phyloP scores from a whole-genome alignment of 768 basidiomycete species.

The Leccinum aurantiacum region DNA sequence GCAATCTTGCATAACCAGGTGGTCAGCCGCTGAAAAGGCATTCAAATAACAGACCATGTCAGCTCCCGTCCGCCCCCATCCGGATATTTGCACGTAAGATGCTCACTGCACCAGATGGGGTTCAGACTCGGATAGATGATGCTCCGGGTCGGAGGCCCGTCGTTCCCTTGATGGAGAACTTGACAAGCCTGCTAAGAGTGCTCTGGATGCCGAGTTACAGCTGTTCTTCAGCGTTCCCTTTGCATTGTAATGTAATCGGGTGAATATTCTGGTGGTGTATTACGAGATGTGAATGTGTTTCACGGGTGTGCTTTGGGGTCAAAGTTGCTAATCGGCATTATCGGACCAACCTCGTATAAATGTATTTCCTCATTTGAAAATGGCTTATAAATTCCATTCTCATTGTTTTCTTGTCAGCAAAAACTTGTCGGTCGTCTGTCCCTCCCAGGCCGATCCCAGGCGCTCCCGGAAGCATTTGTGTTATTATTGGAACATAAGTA shows the following conservation, averaged over 20 bases:
- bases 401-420: background rate
- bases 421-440: no score
- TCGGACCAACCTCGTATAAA: no score
- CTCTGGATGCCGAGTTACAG: background rate
- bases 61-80: background rate
- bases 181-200: background rate
- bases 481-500: no score
- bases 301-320: background rate
- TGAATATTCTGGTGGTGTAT: background rate
- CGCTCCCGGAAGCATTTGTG: no score
- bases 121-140: background rate
- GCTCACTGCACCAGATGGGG: background rate
- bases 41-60: background rate
- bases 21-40: background rate
- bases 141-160: background rate
- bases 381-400: no score
- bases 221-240: background rate
- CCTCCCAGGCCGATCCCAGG: no score
- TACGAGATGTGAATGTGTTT: background rate
- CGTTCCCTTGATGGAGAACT: background rate
- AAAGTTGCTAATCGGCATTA: no score
- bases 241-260: background rate
- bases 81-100: background rate
- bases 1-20: background rate
- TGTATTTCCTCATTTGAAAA: no score